phyloP scores from a whole-genome alignment of 139 green algal genomes.

The Closterium sp. region DNA sequence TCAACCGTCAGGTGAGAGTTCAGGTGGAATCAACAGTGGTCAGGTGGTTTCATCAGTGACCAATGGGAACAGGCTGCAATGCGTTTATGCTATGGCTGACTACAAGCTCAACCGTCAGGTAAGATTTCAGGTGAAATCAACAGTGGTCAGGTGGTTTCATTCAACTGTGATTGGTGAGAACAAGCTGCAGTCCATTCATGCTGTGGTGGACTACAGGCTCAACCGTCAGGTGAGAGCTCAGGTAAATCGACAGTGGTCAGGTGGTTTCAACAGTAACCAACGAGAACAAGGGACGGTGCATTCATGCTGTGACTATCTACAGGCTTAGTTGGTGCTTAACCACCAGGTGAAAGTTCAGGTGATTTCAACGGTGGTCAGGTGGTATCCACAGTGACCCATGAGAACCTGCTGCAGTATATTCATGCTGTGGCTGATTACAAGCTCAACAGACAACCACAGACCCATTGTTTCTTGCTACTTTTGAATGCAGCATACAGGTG shows the following conservation, averaged over 20 bases:
- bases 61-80: slow-evolving; percentile 71
- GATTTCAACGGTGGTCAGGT: too few species aligned
- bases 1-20: slow-evolving; percentile 63
- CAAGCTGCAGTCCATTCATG: slow-evolving; percentile 79
- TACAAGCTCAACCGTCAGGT: slow-evolving; percentile 73
- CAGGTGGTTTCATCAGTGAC: not conserved
- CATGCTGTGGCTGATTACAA: slow-evolving; percentile 79
- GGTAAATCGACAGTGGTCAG: too few species aligned
- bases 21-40: not conserved
- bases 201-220: slow-evolving; percentile 79
- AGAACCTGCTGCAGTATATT: slow-evolving; percentile 84
- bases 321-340: too few species aligned
- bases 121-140: not conserved
- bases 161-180: slow-evolving; percentile 53
- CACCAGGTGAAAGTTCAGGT: slow-evolving; percentile 6
- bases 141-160: not conserved
- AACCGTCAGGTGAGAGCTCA: slow-evolving; percentile 56
- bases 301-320: slow-evolving; percentile 81
- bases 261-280: too few species aligned
- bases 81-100: slow-evolving; percentile 82
- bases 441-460: slow-evolving; percentile 74
- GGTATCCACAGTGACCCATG: slow-evolving; percentile 71
- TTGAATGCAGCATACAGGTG: too few species aligned
- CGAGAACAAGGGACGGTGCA: slow-evolving; percentile 80
- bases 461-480: too few species aligned